Conservation (phyloP, 2,329 filamentous ascomycete species). For the Cercospora sp. region DNA sequence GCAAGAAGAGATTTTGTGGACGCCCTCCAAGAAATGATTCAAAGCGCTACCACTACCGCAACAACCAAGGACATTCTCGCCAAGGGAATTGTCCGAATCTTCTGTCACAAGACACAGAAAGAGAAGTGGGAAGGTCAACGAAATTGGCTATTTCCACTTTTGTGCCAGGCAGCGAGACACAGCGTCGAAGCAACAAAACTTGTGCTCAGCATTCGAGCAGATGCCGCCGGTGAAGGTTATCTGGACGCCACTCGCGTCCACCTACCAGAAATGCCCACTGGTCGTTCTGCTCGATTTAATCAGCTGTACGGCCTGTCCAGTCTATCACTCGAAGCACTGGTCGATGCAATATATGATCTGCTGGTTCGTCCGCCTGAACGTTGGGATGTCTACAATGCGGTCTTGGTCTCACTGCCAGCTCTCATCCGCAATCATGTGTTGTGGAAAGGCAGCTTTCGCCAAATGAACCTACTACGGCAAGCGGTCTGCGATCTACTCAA, state of each 20-base stretch:
- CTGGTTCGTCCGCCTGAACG: slow-evolving; percentile 17
- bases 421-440: slow-evolving; percentile 89
- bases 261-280: slow-evolving; percentile 1
- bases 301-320: slow-evolving; percentile 23
- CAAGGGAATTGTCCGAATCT: slow-evolving; percentile 27
- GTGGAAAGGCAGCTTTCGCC: slow-evolving; percentile 70
- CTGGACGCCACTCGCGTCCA: slow-evolving; percentile 13
- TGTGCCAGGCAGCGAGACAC: slow-evolving; percentile 24
- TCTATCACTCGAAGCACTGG: slow-evolving; percentile 22
- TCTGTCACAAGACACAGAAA: slow-evolving; percentile 30
- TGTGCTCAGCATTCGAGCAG: slow-evolving; percentile 26
- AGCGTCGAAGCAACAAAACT: slow-evolving; percentile 27
- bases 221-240: slow-evolving; percentile 28
- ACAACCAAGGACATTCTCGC: slow-evolving; percentile 24
- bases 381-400: slow-evolving; percentile 68
- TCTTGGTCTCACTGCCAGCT: slow-evolving; percentile 79
- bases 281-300: slow-evolving; percentile 9
- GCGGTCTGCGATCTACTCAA: slow-evolving; percentile 82
- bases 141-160: slow-evolving; percentile 29
- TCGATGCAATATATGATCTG: slow-evolving; percentile 24
- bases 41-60: slow-evolving; percentile 13
- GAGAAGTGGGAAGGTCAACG: slow-evolving; percentile 29
- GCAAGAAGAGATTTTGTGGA: slow-evolving; percentile 26
- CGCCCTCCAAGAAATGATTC: slow-evolving; percentile 21
- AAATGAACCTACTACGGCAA: slow-evolving; percentile 73